Conservation (phyloP, 106 monocot species). For the Platanthera zijinensis region DNA sequence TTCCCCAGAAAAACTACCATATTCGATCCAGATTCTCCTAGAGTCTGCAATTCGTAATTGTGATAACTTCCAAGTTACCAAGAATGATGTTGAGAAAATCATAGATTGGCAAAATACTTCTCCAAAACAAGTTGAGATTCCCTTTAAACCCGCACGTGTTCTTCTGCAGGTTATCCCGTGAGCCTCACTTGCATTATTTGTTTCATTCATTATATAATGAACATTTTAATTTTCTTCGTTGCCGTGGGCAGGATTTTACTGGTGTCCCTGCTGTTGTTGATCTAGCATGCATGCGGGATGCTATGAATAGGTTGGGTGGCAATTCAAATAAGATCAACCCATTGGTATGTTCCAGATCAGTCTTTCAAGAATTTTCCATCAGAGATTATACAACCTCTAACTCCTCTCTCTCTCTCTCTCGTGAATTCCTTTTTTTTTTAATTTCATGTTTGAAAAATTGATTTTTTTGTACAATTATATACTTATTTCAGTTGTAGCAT, state of each 20-base stretch:
- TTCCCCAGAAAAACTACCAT: slow-evolving; percentile 68
- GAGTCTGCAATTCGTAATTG: slow-evolving; percentile 95
- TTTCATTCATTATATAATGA: neutral
- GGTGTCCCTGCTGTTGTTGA: slow-evolving; percentile 93
- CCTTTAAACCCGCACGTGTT: slow-evolving; percentile 96
- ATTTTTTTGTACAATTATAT: neutral
- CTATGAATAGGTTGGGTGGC: slow-evolving; percentile 72
- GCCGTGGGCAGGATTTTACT: slow-evolving; percentile 61
- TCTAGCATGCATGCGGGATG: slow-evolving; percentile 87
- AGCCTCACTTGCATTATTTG: neutral
- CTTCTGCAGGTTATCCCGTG: slow-evolving; percentile 67
- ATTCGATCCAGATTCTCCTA: slow-evolving; percentile 75
- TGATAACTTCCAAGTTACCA: slow-evolving; percentile 84
- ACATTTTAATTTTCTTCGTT: neutral
- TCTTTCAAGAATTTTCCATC: neutral
- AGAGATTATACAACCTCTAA: neutral
- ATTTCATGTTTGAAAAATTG: neutral
- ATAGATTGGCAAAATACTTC: slow-evolving; percentile 94
- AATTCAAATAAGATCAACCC: slow-evolving; percentile 81
- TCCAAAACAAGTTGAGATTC: slow-evolving; percentile 77
- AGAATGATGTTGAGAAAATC: slow-evolving; percentile 85
- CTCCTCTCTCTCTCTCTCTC: neutral
- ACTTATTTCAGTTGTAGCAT: neutral
- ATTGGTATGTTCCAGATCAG: slow-evolving; percentile 31
- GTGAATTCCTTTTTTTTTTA: neutral